Base-by-base conservation (phyloP, 495 filamentous ascomycete genomes). In the Pyronema domesticum region DNA sequence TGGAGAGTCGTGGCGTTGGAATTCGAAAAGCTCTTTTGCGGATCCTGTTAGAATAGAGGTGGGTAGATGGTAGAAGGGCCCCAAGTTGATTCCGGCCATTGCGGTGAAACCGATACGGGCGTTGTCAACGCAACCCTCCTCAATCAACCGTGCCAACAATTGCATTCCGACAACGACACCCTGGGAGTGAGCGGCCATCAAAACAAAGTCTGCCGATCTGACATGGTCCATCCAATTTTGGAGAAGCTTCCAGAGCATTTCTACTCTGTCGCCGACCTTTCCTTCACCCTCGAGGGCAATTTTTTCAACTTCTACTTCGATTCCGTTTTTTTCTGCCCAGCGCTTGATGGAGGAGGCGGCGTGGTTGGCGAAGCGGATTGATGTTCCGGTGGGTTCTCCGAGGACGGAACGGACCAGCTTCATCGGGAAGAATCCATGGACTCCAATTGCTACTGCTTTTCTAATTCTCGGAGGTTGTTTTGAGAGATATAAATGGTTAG, bases 251-350 rank as follows among this genome's bases (percentile, higher is more conserved):
- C 91, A 98, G 3, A 98, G 72, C 47, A 87, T 79, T 54, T 89
- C 83, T 2, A 96, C 86, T 15, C 91, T 78, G 51, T 96, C 88
- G 3, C 77, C 75, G 34, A 98, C 91, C 64, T 83, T 86, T n/a
- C 91, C 91, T 70, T 98, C 91, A n/a, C 91, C 91, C 72, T 96
- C 91, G 4, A 98, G 73, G 13, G 91, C 86, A 5, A 96, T 81
- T 61, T 93, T 94, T 60, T 94, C 87, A 48, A 98, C 83, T 58
- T 79, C 76, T 46, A 76, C 76, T 46, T 76, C 73, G 39, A 81
- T 81, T 34, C 78, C 76, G 53, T 83, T 78, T 46, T 71, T 70
- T 42, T 83, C 78, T 1, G 82, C 76, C 82, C 86, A 98, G 55
- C 81, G 75, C 54, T 80, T 75, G 58, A 98, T 88, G 0, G 89